Evolutionary conservation across 441 rosid genomes (phyloP).

Genomic region (Jatropha podagrica): DNA sequence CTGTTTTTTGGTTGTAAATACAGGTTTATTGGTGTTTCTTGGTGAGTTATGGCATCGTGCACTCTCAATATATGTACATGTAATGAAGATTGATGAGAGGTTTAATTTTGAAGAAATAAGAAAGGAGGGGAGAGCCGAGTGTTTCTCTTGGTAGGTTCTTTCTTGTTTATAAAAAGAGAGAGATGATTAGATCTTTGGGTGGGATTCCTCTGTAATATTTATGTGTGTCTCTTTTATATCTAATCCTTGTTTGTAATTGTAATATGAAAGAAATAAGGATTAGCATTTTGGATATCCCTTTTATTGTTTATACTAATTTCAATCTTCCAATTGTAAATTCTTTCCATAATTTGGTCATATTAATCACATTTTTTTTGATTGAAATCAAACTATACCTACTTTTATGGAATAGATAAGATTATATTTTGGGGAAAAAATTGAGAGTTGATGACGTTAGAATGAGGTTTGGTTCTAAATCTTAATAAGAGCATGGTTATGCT

Average conservation of each 20-base stretch:
- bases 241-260: constrained; percentile 27
- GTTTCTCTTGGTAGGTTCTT: constrained; percentile 16
- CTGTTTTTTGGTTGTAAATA: constrained; percentile 18
- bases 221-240: neutral
- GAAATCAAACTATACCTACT: no score
- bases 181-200: constrained; percentile 1
- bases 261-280: constrained; percentile 26
- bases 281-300: neutral
- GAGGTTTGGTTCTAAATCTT: no score
- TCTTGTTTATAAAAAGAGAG: constrained; percentile 13
- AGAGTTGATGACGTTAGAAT: no score
- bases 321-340: neutral
- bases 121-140: neutral
- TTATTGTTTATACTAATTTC: no score
- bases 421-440: no score
- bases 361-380: no score
- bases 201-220: constrained; percentile 14
- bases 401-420: no score
- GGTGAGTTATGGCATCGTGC: constrained; percentile 13
- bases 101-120: constrained; percentile 38
- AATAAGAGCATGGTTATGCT: no score
- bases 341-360: neutral
- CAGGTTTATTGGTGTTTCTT: constrained; percentile 16
- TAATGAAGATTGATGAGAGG: constrained; percentile 18
- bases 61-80: constrained; percentile 25